Conservation (phyloP, 768 basidiomycete species). For the Udeniomyces megalosporus region DNA sequence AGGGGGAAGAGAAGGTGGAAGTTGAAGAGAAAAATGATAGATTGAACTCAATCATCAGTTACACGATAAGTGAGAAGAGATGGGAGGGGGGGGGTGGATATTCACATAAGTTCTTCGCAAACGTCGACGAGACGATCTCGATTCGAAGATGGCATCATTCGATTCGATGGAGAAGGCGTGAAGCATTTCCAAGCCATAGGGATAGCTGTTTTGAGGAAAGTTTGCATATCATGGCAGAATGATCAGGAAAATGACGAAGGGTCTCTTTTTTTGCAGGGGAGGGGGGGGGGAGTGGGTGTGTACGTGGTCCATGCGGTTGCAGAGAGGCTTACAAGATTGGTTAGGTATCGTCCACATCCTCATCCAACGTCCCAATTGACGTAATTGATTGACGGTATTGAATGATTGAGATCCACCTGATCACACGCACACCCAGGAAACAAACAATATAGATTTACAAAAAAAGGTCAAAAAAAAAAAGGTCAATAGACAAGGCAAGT, state of each 20-base stretch:
- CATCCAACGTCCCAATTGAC: slow-evolving; percentile 25
- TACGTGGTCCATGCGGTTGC: too few species aligned
- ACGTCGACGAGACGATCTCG: slow-evolving; percentile 30
- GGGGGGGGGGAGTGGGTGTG: too few species aligned
- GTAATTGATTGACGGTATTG: slow-evolving; percentile 27
- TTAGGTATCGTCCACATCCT: slow-evolving; percentile 18
- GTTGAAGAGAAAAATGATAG: not conserved
- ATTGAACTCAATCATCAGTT: not conserved
- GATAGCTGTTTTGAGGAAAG: slow-evolving; percentile 9
- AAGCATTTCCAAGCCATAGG: slow-evolving; percentile 27
- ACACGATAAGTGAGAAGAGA: not conserved
- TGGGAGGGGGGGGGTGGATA: not conserved
- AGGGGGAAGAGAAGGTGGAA: not conserved
- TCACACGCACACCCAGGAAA: too few species aligned
- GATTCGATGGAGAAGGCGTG: slow-evolving; percentile 20
- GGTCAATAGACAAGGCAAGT: too few species aligned
- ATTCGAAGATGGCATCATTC: slow-evolving; percentile 26
- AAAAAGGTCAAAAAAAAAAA: too few species aligned
- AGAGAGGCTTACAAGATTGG: slow-evolving; percentile 19
- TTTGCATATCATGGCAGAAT: too few species aligned
- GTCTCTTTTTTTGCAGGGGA: too few species aligned
- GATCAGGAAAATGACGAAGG: too few species aligned
- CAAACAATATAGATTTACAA: too few species aligned
- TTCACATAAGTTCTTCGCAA: slow-evolving; percentile 28
- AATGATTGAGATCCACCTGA: slow-evolving; percentile 24